Percentiles rank a stretch among this genome's conserved stretches.
Evolutionary conservation across 441 rosid genomes (phyloP).

Genomic region (Pelargonium exstipulatum): DNA sequence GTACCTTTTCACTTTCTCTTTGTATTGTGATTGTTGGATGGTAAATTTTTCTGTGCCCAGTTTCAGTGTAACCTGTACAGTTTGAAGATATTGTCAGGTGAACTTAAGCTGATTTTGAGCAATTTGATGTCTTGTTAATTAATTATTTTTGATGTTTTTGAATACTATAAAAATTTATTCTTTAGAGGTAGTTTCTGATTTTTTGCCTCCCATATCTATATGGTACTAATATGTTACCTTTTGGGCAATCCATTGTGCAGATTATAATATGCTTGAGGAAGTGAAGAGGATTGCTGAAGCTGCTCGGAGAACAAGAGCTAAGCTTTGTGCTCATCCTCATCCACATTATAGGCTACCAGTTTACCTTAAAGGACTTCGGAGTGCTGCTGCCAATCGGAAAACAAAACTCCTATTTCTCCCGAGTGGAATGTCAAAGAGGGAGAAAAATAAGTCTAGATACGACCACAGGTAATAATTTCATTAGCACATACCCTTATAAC

Average conservation of each 20-base stretch:
- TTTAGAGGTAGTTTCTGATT: neutral
- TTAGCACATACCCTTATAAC: too few relatives aligned
- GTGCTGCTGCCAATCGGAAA: slow-evolving; percentile 49
- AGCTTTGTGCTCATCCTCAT: slow-evolving; percentile 26
- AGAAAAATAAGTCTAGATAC: slow-evolving; percentile 48
- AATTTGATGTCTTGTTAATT: neutral
- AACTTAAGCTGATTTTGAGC: neutral
- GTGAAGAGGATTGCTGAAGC: slow-evolving; percentile 70
- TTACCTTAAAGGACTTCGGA: slow-evolving; percentile 35
- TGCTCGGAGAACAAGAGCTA: slow-evolving; percentile 48
- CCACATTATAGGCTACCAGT: slow-evolving; percentile 33
- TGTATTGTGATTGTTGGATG: neutral
- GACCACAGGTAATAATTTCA: slow-evolving; percentile 32
- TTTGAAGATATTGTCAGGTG: neutral
- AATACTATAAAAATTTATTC: neutral
- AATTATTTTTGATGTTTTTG: neutral
- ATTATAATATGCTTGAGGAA: slow-evolving; percentile 76
- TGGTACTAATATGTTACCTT: neutral
- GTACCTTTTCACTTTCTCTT: slow-evolving; percentile 27
- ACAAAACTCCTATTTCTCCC: slow-evolving; percentile 60
- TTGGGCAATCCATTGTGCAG: slow-evolving; percentile 23
- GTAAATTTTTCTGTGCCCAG: neutral
- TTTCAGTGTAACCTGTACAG: neutral
- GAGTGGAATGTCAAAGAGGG: slow-evolving; percentile 67
- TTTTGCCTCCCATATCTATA: neutral